phyloP scores from a whole-genome alignment of 2,329 filamentous ascomycete species.

The Aureobasidium pullulans region DNA sequence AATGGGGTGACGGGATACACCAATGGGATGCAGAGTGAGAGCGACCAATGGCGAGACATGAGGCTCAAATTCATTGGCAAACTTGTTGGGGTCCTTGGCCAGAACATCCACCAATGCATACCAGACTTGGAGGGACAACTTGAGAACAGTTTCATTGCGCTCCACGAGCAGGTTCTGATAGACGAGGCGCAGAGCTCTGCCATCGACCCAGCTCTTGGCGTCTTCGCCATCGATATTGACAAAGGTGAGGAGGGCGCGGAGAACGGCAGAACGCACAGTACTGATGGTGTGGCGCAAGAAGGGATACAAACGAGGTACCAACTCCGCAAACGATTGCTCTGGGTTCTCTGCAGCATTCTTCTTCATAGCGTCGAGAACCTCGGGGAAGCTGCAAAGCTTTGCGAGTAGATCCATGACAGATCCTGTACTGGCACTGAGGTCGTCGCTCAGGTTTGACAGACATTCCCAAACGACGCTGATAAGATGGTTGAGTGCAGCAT shows the following conservation, averaged over 20 bases:
- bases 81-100: slow-evolving; percentile 50
- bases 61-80: slow-evolving; percentile 64
- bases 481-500: slow-evolving; percentile 66
- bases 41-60: slow-evolving; percentile 78
- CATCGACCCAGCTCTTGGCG: slow-evolving; percentile 86
- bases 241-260: slow-evolving; percentile 89
- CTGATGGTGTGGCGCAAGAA: slow-evolving; percentile 97
- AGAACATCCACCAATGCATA: slow-evolving; percentile 65
- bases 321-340: slow-evolving; percentile 80
- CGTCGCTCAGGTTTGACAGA: slow-evolving; percentile 90
- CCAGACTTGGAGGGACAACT: slow-evolving; percentile 83
- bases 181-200: slow-evolving; percentile 76
- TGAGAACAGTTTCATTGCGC: slow-evolving; percentile 74
- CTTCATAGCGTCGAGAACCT: slow-evolving; percentile 93
- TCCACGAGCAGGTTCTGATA: slow-evolving; percentile 96
- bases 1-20: slow-evolving; percentile 81
- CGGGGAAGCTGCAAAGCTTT: slow-evolving; percentile 87
- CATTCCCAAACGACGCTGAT: slow-evolving; percentile 98
- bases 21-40: slow-evolving; percentile 82
- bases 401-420: slow-evolving; percentile 98
- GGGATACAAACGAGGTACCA: slow-evolving; percentile 89
- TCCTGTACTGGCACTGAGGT: slow-evolving; percentile 92
- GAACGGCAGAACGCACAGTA: slow-evolving; percentile 83
- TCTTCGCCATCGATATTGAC: slow-evolving; percentile 72
- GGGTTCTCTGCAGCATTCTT: slow-evolving; percentile 73